Conservation (phyloP, 495 filamentous ascomycete genomes). For the Xanthoparmelia taractica region DNA sequence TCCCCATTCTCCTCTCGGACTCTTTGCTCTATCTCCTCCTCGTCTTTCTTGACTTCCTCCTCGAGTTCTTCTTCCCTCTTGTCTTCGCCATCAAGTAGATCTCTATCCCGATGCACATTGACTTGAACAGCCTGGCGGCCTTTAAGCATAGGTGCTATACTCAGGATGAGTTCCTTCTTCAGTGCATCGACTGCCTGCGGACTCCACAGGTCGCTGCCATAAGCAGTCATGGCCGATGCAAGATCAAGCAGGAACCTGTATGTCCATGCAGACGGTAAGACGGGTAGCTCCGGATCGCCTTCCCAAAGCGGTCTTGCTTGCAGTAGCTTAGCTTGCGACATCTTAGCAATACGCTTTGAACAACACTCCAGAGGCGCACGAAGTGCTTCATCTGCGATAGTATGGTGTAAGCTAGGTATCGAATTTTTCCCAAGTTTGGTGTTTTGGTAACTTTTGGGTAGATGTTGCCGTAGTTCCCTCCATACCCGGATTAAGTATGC, state of each 20-base stretch:
- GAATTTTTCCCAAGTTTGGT: constrained; percentile 33
- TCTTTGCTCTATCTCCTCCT: constrained; percentile 12
- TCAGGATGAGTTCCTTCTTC: constrained; percentile 46
- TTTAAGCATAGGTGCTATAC: constrained; percentile 30
- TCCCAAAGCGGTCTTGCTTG: constrained; percentile 65
- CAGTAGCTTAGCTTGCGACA: constrained; percentile 27
- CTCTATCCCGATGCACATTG: constrained; percentile 16
- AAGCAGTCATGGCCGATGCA: constrained; percentile 54
- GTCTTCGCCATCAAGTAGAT: constrained; percentile 10
- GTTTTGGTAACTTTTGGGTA: constrained; percentile 44
- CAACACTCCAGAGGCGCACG: constrained; percentile 26
- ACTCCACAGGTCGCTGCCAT: constrained; percentile 79
- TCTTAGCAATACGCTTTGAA: constrained; percentile 25
- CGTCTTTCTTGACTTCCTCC: constrained; percentile 12
- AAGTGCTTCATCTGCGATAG: constrained; percentile 24
- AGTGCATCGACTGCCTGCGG: constrained; percentile 55
- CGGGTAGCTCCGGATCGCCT: constrained; percentile 62
- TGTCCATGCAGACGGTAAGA: constrained; percentile 69
- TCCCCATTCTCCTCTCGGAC: constrained; percentile 12
- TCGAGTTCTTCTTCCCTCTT: constrained; percentile 10
- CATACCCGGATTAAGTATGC: constrained; percentile 66
- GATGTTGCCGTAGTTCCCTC: constrained; percentile 61
- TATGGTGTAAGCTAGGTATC: constrained; percentile 30
- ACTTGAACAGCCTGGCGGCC: background rate
- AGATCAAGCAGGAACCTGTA: constrained; percentile 68